phyloP scores from a whole-genome alignment of 768 basidiomycete species.

The Psilocybe azurescens region DNA sequence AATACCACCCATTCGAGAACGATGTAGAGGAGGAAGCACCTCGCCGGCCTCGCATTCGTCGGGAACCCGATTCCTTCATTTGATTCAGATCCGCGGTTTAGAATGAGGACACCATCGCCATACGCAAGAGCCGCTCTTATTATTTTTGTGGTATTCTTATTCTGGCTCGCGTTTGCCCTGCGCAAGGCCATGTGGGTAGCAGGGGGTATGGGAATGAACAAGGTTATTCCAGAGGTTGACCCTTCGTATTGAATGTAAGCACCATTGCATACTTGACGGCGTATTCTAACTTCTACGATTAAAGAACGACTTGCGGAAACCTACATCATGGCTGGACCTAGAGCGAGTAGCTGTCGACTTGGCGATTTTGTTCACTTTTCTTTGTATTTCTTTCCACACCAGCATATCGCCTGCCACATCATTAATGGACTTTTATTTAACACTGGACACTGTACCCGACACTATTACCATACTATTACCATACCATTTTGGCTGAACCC shows the following conservation, averaged over 20 bases:
- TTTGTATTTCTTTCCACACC: too few species aligned
- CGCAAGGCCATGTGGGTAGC: conserved; percentile 32
- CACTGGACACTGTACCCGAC: too few species aligned
- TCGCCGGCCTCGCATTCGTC: conserved; percentile 17
- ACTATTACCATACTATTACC: too few species aligned
- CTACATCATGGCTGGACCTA: too few species aligned
- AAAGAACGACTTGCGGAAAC: too few species aligned
- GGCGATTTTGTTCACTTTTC: too few species aligned
- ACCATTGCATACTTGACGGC: not conserved
- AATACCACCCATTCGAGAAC: conserved; percentile 10
- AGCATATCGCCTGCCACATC: too few species aligned
- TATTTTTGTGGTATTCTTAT: conserved; percentile 41
- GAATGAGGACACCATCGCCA: conserved; percentile 51
- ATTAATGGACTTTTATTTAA: too few species aligned
- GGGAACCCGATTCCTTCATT: conserved; percentile 26
- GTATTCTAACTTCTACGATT: too few species aligned
- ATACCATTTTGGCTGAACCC: too few species aligned
- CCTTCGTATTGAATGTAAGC: conserved; percentile 20
- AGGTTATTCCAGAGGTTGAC: conserved; percentile 21
- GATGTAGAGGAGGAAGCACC: conserved; percentile 27
- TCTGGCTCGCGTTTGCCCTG: conserved; percentile 43
- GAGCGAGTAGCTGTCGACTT: too few species aligned
- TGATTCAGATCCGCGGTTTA: conserved; percentile 49
- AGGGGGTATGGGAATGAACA: conserved; percentile 24
- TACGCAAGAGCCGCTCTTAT: conserved; percentile 58